phyloP scores from a whole-genome alignment of 2,329 filamentous ascomycete genomes.

The Fusarium ramigenum region DNA sequence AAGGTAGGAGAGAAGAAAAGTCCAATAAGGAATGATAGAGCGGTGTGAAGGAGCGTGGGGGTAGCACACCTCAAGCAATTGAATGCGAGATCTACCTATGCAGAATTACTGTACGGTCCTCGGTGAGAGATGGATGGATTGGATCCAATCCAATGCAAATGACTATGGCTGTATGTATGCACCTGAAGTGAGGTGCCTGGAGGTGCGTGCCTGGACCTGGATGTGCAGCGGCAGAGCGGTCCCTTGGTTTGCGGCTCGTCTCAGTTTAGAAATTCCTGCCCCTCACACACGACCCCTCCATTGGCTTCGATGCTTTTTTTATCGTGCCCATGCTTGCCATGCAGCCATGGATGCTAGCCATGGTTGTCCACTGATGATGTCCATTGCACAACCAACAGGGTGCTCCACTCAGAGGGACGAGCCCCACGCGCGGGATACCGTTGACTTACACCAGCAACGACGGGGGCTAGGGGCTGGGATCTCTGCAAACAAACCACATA shows the following conservation, averaged over 20 bases:
- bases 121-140: conserved; percentile 8
- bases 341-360: too few relatives aligned
- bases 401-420: conserved; percentile 16
- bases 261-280: conserved; percentile 11
- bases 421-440: conserved; percentile 15
- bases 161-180: conserved; percentile 16
- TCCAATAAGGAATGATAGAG: conserved; percentile 2
- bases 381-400: conserved; percentile 11
- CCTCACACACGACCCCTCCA: conserved; percentile 15
- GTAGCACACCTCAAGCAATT: conserved; percentile 17
- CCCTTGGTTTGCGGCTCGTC: conserved; percentile 12
- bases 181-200: conserved; percentile 3
- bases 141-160: background rate
- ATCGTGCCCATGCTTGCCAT: background rate
- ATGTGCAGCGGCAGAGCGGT: conserved; percentile 4
- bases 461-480: background rate
- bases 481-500: background rate
- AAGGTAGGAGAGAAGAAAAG: background rate
- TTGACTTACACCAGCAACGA: conserved; percentile 6
- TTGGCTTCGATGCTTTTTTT: background rate
- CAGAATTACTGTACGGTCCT: conserved; percentile 4
- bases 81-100: conserved; percentile 21
- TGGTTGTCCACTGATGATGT: conserved; percentile 28
- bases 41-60: conserved; percentile 27
- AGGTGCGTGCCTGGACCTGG: conserved; percentile 2